Conservation (phyloP, 73 alveolate genomes). For the Symbiodinium pilosum region DNA sequence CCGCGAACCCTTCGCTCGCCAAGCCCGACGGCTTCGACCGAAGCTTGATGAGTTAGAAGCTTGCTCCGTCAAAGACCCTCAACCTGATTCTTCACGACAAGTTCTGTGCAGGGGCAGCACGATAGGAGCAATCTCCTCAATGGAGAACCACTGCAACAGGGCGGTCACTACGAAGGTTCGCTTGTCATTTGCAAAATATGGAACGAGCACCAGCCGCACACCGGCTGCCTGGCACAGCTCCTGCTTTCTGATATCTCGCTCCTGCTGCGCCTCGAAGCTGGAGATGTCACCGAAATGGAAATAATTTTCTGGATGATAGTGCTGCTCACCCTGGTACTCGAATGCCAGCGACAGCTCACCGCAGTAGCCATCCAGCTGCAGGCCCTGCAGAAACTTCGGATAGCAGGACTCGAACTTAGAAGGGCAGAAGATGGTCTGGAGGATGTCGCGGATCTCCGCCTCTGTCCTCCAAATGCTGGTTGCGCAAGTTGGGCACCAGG, state of each 20-base stretch:
- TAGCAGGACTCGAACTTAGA: neutral
- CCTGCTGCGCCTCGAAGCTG: neutral
- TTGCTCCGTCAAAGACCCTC: too few relatives aligned
- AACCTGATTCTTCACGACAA: too few relatives aligned
- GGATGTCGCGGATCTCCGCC: neutral
- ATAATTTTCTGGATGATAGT: neutral
- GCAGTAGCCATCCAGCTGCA: constrained; percentile 33
- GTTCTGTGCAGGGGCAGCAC: too few relatives aligned
- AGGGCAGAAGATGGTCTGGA: neutral
- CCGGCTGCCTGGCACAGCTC: neutral
- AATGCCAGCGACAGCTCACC: neutral
- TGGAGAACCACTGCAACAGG: neutral
- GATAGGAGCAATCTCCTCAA: too few relatives aligned
- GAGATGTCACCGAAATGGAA: neutral
- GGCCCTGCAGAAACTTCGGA: neutral
- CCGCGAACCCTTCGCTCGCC: too few relatives aligned
- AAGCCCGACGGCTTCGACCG: too few relatives aligned
- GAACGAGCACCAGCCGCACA: constrained; percentile 1
- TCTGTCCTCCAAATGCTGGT: constrained; percentile 1
- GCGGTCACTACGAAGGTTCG: neutral
- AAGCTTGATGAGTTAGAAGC: too few relatives aligned
- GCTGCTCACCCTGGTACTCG: constrained; percentile 32
- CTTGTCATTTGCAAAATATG: neutral
- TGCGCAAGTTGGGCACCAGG: constrained; percentile 19
- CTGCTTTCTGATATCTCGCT: neutral